Base-by-base conservation (phyloP, 371 early-diverging fungal genomes). In the Apophysomyces elegans region DNA sequence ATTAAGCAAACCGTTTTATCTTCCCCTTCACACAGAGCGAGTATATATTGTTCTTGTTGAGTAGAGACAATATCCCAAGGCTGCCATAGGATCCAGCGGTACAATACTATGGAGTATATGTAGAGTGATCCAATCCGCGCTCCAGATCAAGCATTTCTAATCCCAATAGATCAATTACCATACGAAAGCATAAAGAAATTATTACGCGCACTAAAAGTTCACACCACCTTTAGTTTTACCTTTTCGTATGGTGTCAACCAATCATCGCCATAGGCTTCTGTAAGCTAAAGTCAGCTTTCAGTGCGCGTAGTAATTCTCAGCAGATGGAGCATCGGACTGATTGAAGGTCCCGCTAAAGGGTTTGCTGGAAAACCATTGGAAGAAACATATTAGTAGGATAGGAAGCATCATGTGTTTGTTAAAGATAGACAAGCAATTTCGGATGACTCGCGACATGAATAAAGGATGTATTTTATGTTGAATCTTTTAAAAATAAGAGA, bases 391-490 rank as follows among this genome's bases (percentile, higher is more conserved):
- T 21, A 47, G 47, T 47, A 47, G 47, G n/a, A 47, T 47, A 47
- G 47, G 6, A 47, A 47, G 47, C 7, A 47, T 21, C 47, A 14
- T 13, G 7, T 47, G 16, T 18, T 47, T 16, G 47, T 47, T 16
- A n/a, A 47, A 47, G n/a, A 47, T 47, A 7, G 47, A 47, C 47
- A 47, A 47, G 47, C 47, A 47, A 47, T 47, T 14, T 47, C 47
- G 47, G 18, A 47, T 47, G 47, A 18, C 18, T 18, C 5, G 47
- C 47, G 47, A 47, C 47, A 47, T 47, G 16, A 47, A 47, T 47
- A 47, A 47, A 5, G 47, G 16, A 21, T 47, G 14, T 14, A 43
- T 5, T 26, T 14, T 43, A 43, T 43, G 14, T 43, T 43, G 43
- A 43, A 43, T 43, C 9, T 43, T 4, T 43, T 12, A 43, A 9